Evolutionary conservation across 345 rosid species (phyloP).

Genomic region (Clausena lansium): DNA sequence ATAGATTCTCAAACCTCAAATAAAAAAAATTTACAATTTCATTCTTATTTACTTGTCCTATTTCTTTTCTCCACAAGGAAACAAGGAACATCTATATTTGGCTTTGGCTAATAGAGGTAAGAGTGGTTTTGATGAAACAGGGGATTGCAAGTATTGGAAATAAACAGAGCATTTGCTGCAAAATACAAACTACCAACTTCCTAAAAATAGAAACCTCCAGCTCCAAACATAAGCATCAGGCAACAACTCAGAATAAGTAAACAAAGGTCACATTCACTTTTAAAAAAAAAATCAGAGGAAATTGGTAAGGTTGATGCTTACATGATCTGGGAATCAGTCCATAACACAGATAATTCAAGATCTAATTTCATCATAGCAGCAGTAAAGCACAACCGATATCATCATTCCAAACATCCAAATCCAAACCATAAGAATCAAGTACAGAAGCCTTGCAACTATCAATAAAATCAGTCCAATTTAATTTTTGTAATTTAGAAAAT

Average conservation of each 20-base stretch:
- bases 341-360: too few relatives aligned
- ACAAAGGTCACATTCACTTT: not conserved
- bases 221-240: conserved; percentile 16
- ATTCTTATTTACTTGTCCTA: not conserved
- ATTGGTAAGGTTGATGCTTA: conserved; percentile 32
- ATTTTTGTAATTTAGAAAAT: too few relatives aligned
- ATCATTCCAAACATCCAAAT: too few relatives aligned
- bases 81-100: conserved; percentile 16
- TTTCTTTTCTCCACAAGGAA: conserved; percentile 16
- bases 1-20: not conserved
- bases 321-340: conserved; percentile 93
- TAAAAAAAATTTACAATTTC: not conserved
- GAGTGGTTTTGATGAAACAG: conserved; percentile 27
- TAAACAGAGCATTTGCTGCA: conserved; percentile 19
- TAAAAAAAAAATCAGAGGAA: not conserved
- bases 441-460: too few relatives aligned
- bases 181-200: conserved; percentile 4
- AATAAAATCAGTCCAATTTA: too few relatives aligned
- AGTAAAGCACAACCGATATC: too few relatives aligned
- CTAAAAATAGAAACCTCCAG: conserved; percentile 21
- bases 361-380: too few relatives aligned
- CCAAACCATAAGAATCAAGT: too few relatives aligned
- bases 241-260: conserved; percentile 22
- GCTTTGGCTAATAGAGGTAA: conserved; percentile 5
- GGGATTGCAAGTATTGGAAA: conserved; percentile 17